Conservation (phyloP, 192 early-diverging fungal genomes). For the Coemansia interrupta region DNA sequence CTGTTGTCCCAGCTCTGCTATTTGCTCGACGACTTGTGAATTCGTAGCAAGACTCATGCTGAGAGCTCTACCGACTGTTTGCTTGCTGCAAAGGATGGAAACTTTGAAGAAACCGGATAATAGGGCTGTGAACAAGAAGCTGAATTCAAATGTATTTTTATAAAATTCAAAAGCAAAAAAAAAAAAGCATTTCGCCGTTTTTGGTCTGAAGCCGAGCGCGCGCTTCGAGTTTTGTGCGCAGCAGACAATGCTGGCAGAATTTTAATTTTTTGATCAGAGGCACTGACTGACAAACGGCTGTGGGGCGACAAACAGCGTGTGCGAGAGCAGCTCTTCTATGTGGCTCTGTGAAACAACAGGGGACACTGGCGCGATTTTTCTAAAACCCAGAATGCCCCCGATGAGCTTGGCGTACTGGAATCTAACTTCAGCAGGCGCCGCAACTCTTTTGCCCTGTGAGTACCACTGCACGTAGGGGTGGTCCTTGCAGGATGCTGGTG, state of each 20-base stretch:
- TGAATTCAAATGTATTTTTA: neutral
- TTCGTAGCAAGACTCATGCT: constrained; percentile 1
- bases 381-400: neutral
- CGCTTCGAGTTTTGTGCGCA: neutral
- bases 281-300: constrained; percentile 5
- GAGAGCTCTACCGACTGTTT: no score
- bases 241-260: neutral
- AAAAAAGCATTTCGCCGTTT: neutral
- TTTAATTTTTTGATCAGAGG: constrained; percentile 4
- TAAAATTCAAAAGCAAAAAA: neutral
- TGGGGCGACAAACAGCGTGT: constrained; percentile 1
- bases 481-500: constrained; percentile 9
- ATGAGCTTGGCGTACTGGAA: constrained; percentile 14
- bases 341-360: neutral
- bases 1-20: constrained; percentile 3
- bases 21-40: constrained; percentile 8
- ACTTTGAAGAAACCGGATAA: neutral
- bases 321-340: neutral
- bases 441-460: neutral
- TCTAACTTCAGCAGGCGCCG: constrained; percentile 2
- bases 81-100: neutral
- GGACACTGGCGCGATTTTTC: neutral
- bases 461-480: constrained; percentile 12
- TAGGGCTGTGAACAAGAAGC: neutral
- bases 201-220: neutral